Evolutionary conservation across 768 basidiomycete genomes (phyloP).

Genomic region (Pluteus cervinus): DNA sequence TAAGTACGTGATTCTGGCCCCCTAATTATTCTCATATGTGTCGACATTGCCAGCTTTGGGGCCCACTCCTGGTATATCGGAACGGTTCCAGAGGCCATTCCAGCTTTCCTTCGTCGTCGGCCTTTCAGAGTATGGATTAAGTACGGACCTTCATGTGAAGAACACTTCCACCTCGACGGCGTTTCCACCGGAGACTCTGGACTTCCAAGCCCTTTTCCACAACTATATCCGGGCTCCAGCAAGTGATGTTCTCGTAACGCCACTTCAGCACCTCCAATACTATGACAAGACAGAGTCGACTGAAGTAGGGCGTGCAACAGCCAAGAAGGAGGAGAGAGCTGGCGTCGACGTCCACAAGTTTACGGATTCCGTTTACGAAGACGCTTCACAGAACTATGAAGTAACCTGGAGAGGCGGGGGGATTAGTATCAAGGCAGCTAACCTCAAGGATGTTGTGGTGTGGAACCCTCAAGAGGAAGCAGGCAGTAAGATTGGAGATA

Average conservation of each 20-base stretch:
- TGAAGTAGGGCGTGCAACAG: constrained; percentile 38
- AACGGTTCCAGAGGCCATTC: constrained; percentile 61
- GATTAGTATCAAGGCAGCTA: constrained; percentile 43
- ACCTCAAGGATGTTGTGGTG: constrained; percentile 77
- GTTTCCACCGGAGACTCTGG: constrained; percentile 40
- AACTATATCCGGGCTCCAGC: constrained; percentile 76
- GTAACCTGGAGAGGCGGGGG: constrained; percentile 56
- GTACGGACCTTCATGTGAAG: constrained; percentile 74
- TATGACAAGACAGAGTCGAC: constrained; percentile 75
- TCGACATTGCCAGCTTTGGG: constrained; percentile 54
- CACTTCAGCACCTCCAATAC: constrained; percentile 61
- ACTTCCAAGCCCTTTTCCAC: constrained; percentile 93
- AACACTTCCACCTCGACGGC: constrained; percentile 50
- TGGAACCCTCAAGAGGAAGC: constrained; percentile 88
- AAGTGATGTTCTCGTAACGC: constrained; percentile 49
- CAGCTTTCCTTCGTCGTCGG: constrained; percentile 78
- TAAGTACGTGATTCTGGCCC: constrained; percentile 59
- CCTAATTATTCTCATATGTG: constrained; percentile 2
- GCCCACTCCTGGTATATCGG: constrained; percentile 52
- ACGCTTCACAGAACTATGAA: constrained; percentile 48
- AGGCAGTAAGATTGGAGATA: constrained; percentile 78
- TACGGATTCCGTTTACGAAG: constrained; percentile 78
- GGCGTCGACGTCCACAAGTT: constrained; percentile 59
- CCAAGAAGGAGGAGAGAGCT: constrained; percentile 54
- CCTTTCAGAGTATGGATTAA: constrained; percentile 64